Conservation (phyloP, 2,329 filamentous ascomycete genomes). For the Cercospora brassicicola region DNA sequence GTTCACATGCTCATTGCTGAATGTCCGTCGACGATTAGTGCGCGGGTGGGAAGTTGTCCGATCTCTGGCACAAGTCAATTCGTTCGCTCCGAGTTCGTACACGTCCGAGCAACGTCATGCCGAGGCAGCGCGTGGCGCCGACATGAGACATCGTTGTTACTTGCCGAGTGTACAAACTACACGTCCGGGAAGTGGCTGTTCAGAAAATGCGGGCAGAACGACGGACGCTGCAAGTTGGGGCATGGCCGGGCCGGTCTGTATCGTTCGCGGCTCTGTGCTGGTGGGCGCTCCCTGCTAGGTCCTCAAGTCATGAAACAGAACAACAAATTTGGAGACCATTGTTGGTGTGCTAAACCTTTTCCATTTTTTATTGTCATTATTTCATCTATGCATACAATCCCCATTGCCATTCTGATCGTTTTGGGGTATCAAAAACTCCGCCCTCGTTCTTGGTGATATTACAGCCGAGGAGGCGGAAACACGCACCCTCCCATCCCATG, state of each 20-base stretch:
- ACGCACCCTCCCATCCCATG: not conserved
- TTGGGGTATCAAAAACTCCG: conserved; percentile 15
- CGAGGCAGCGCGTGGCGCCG: conserved; percentile 4
- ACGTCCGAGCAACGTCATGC: conserved; percentile 4
- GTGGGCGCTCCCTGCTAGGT: not conserved
- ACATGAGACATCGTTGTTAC: not conserved
- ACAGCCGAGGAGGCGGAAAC: not conserved
- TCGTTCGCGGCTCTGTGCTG: not conserved
- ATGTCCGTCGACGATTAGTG: not conserved
- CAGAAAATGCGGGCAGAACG: not conserved
- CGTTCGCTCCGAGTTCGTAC: not conserved
- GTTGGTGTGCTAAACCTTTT: not conserved
- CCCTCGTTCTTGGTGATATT: conserved; percentile 7
- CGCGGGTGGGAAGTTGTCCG: conserved; percentile 2
- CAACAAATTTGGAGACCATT: not conserved
- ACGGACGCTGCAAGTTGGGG: not conserved
- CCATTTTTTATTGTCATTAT: conserved; percentile 11
- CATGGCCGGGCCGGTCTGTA: not conserved
- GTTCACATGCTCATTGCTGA: conserved; percentile 9
- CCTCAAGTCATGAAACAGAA: not conserved
- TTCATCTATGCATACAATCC: conserved; percentile 14
- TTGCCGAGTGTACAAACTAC: not conserved
- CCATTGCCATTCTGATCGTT: conserved; percentile 10
- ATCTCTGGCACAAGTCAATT: not conserved
- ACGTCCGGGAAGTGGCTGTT: not conserved